Evolutionary conservation across 2,329 filamentous ascomycete genomes (phyloP).

Genomic region (Alternaria longipes): DNA sequence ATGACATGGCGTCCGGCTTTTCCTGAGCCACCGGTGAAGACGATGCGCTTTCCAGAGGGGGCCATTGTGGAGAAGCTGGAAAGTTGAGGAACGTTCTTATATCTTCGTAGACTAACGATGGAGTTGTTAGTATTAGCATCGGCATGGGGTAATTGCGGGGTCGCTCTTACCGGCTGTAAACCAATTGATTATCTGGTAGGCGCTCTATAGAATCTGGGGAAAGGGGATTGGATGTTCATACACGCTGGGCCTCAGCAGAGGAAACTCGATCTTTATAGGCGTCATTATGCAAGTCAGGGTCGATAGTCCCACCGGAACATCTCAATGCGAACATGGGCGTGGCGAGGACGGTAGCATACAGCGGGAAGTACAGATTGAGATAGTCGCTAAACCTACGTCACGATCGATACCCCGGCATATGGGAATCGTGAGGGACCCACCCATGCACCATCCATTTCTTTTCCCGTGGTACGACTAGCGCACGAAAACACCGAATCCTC

Average conservation of each 20-base stretch:
- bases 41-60: constrained; percentile 52
- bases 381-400: constrained; percentile 32
- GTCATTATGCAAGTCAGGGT: constrained; percentile 16
- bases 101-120: not conserved
- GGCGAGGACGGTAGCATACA: constrained; percentile 12
- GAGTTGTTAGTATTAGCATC: not conserved
- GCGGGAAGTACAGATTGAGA: constrained; percentile 3
- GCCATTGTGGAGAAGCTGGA: constrained; percentile 26
- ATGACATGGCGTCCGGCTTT: constrained; percentile 65
- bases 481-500: constrained; percentile 11
- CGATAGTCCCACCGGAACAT: constrained; percentile 20
- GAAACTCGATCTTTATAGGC: constrained; percentile 15
- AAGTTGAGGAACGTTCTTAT: not conserved
- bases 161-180: not conserved
- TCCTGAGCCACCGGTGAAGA: constrained; percentile 60
- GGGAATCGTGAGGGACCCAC: constrained; percentile 12
- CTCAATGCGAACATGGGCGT: constrained; percentile 15
- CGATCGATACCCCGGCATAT: constrained; percentile 19
- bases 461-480: constrained; percentile 17
- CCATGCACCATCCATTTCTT: constrained; percentile 8
- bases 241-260: not conserved
- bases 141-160: constrained; percentile 6
- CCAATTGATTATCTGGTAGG: not conserved
- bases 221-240: not conserved
- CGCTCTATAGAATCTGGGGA: not conserved